phyloP scores from a whole-genome alignment of 306 rosid species.

The Begonia fuchsioides region DNA sequence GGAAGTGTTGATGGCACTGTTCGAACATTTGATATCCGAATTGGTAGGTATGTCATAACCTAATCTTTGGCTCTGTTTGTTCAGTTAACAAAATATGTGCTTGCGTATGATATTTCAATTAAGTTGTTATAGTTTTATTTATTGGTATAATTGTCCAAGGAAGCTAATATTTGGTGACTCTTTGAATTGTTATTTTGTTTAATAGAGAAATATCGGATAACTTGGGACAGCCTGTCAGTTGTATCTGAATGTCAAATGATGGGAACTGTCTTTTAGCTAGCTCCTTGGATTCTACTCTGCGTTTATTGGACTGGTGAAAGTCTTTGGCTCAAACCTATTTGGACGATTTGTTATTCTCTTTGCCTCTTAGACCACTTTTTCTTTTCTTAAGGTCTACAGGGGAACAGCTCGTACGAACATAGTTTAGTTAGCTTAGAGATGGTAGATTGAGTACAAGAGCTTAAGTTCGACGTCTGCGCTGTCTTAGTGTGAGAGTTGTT shows the following conservation, averaged over 20 bases:
- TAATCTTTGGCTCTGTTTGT: no score
- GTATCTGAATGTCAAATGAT: slow-evolving; percentile 85
- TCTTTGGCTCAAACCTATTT: neutral
- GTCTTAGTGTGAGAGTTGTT: no score
- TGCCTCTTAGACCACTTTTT: slow-evolving; percentile 3
- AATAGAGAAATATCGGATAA: slow-evolving; percentile 62
- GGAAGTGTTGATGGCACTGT: slow-evolving; percentile 98
- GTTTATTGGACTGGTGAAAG: slow-evolving; percentile 62
- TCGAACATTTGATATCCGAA: slow-evolving; percentile 68
- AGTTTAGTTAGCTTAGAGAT: no score
- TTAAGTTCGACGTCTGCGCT: no score
- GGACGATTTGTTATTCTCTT: neutral
- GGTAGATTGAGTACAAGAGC: no score
- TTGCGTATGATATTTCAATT: neutral
- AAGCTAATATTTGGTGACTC: neutral
- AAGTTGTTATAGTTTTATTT: neutral
- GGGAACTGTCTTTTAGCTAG: slow-evolving; percentile 79
- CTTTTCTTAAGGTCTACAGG: slow-evolving; percentile 49
- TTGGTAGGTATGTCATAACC: slow-evolving; percentile 48
- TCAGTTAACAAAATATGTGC: no score
- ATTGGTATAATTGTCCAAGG: neutral
- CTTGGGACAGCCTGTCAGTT: slow-evolving; percentile 82
- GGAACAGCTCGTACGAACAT: no score
- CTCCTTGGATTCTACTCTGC: slow-evolving; percentile 72
- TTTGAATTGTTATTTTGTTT: no score